Conservation (phyloP, 2,329 filamentous ascomycete species). For the Akanthomyces lecanii region DNA sequence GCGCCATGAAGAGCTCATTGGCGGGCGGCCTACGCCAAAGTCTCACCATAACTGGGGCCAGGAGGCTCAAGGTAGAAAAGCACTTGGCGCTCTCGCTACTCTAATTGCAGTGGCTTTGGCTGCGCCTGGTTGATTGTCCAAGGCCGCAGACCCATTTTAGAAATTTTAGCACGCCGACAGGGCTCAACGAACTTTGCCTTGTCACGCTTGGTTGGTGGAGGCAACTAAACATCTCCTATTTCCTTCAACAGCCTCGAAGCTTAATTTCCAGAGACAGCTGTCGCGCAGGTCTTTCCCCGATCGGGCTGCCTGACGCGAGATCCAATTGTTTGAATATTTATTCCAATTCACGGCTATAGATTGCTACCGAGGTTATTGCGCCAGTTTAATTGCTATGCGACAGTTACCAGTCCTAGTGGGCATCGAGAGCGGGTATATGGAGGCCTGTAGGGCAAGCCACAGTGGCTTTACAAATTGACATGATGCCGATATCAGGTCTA, state of each 20-base stretch:
- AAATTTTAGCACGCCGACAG: not conserved
- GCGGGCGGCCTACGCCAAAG: not conserved
- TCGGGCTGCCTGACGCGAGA: not conserved
- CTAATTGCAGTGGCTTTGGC: not conserved
- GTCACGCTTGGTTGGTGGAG: not conserved
- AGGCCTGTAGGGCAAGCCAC: not conserved
- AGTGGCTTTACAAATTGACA: not conserved
- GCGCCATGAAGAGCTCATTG: not conserved
- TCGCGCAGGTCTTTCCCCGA: not conserved
- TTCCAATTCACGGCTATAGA: too few relatives aligned
- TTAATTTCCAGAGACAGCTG: not conserved
- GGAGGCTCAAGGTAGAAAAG: too few relatives aligned
- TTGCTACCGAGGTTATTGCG: too few relatives aligned
- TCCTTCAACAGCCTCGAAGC: not conserved
- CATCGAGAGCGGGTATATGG: too few relatives aligned
- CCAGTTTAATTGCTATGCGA: too few relatives aligned
- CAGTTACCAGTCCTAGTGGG: too few relatives aligned
- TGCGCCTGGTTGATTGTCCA: not conserved
- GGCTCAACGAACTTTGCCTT: not conserved
- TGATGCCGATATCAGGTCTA: not conserved
- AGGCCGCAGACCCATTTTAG: not conserved
- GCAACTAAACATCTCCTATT: not conserved
- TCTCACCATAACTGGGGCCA: conserved; percentile 9
- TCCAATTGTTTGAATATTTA: too few relatives aligned
- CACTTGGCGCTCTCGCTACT: not conserved